phyloP scores from a whole-genome alignment of 2,329 filamentous ascomycete species.

The Neurospora sp. region DNA sequence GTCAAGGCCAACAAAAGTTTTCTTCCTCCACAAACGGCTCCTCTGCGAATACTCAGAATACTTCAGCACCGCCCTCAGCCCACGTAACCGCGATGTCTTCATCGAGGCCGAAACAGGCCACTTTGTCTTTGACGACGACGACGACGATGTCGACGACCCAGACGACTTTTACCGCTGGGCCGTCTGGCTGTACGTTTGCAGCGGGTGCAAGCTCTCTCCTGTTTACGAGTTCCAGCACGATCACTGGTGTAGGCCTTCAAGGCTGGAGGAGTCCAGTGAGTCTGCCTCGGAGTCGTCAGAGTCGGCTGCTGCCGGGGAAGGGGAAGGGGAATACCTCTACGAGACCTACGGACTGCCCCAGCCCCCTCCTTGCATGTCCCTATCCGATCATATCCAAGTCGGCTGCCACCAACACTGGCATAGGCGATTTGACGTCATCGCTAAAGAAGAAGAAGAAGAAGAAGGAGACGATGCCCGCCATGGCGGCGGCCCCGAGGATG shows the following conservation, averaged over 20 bases:
- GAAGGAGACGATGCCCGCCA: not conserved
- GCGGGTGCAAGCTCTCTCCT: slow-evolving; percentile 5
- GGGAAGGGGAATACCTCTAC: not conserved
- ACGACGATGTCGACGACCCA: slow-evolving; percentile 2
- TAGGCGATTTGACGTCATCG: not conserved
- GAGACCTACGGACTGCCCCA: not conserved
- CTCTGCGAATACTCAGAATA: slow-evolving; percentile 7
- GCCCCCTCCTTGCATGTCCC: not conserved
- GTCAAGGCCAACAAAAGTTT: not conserved
- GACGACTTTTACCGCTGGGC: slow-evolving; percentile 8
- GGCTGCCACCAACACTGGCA: not conserved
- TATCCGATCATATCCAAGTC: not conserved
- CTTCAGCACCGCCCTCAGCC: slow-evolving; percentile 2
- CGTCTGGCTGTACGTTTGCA: slow-evolving; percentile 10
- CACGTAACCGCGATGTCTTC: slow-evolving; percentile 1
- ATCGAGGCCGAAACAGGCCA: slow-evolving; percentile 5
- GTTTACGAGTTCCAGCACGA: not conserved
- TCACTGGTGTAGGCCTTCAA: not conserved
- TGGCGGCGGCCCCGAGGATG: not conserved
- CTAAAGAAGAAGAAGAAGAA: not conserved
- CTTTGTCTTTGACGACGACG: slow-evolving; percentile 2
- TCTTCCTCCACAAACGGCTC: not conserved
- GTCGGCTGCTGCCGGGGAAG: not conserved
- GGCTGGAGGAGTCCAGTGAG: not conserved
- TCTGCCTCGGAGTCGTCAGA: not conserved